Conservation (phyloP, 495 filamentous ascomycete species). For the Penicillium malachiteum region DNA sequence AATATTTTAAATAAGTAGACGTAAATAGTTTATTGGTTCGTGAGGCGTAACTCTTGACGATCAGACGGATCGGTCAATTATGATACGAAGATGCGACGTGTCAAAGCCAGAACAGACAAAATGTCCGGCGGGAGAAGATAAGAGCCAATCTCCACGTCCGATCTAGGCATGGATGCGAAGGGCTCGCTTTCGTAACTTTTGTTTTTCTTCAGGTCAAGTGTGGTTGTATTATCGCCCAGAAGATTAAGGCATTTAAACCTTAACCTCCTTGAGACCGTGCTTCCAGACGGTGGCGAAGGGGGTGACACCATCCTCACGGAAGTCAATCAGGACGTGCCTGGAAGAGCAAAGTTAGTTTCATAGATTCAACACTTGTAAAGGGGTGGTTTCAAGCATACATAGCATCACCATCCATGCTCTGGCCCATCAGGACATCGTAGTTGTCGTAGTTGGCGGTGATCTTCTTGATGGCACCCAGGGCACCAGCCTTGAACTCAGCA, state of each 20-base stretch:
- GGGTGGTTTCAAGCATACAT: conserved; percentile 55
- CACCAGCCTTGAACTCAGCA: conserved; percentile 73
- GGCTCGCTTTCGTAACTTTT: conserved; percentile 21
- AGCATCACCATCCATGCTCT: conserved; percentile 86
- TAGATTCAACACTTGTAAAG: neutral
- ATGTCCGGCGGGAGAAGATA: conserved; percentile 14
- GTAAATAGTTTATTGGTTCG: conserved; percentile 41
- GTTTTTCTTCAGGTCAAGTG: conserved; percentile 33
- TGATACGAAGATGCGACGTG: conserved; percentile 34
- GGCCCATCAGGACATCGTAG: conserved; percentile 90
- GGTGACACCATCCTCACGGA: conserved; percentile 92
- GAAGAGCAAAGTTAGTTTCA: neutral
- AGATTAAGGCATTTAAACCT: conserved; percentile 67
- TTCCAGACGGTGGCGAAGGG: conserved; percentile 93
- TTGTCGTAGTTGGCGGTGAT: conserved; percentile 84
- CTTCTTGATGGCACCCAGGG: conserved; percentile 70
- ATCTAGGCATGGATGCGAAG: conserved; percentile 20
- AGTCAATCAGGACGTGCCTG: conserved; percentile 93
- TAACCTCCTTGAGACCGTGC: conserved; percentile 84
- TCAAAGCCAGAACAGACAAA: conserved; percentile 25
- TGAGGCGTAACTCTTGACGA: conserved; percentile 45
- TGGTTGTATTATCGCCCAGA: conserved; percentile 23
- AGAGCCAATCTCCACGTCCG: conserved; percentile 14
- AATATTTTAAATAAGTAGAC: conserved; percentile 6
- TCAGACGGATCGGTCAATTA: conserved; percentile 32